Evolutionary conservation across 1,139 yeast species (phyloP).

Genomic region (Geotrichum reessii): DNA sequence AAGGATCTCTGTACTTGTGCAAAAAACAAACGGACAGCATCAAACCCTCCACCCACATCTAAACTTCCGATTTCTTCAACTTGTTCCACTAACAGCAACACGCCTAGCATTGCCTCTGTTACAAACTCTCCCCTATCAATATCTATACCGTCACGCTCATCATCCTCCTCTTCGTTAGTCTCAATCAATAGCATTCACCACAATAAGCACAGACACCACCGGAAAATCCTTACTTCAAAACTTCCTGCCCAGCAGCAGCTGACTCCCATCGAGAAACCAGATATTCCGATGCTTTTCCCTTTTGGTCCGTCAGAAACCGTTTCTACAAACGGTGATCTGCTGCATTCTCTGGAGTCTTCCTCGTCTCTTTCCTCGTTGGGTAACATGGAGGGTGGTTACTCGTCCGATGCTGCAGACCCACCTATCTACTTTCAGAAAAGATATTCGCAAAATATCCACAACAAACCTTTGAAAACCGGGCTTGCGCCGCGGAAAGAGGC

Average conservation of each 20-base stretch:
- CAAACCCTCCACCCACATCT: conserved; percentile 6
- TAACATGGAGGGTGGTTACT: conserved; percentile 4
- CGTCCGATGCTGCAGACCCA: conserved; percentile 3
- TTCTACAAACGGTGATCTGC: conserved; percentile 8
- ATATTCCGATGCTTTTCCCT: conserved; percentile 10
- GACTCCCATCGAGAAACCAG: neutral
- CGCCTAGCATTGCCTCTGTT: neutral
- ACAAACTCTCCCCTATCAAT: neutral
- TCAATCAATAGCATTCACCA: conserved; percentile 2
- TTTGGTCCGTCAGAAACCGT: conserved; percentile 2
- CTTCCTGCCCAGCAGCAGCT: neutral
- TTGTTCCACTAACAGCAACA: neutral
- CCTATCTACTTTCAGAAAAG: neutral
- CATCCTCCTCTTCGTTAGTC: conserved; percentile 8
- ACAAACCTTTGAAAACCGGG: neutral
- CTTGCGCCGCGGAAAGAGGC: neutral
- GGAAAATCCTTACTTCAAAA: neutral
- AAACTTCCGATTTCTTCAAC: neutral
- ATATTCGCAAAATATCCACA: neutral
- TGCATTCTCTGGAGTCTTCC: conserved; percentile 11
- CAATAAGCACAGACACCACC: conserved; percentile 1
- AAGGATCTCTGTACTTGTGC: conserved; percentile 55
- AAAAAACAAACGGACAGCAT: conserved; percentile 28
- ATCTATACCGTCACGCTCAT: conserved; percentile 1
- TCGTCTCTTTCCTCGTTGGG: conserved; percentile 5